phyloP scores from a whole-genome alignment of 176 grass and related monocot species.

The Phoenix dactylifera region DNA sequence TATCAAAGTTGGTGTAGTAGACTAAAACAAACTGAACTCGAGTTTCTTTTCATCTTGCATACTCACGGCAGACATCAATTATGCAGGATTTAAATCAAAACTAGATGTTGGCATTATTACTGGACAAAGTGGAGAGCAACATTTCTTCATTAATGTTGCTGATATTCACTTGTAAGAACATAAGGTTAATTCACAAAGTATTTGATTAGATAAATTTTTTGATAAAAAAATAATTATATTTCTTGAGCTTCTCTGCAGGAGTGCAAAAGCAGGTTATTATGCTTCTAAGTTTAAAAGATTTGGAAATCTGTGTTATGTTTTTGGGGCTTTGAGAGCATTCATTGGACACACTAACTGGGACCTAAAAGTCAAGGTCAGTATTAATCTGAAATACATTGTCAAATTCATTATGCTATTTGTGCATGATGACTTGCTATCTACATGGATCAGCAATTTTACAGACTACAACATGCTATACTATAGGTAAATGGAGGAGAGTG shows the following conservation, averaged over 20 bases:
- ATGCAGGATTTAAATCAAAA: conserved; percentile 72
- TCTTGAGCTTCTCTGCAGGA: conserved; percentile 35
- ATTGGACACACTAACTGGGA: conserved; percentile 62
- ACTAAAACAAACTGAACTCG: too few relatives aligned
- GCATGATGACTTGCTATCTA: conserved; percentile 1
- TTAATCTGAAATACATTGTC: neutral
- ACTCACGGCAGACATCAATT: conserved; percentile 18
- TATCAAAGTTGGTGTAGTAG: too few relatives aligned
- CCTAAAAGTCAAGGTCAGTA: conserved; percentile 71
- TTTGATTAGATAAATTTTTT: neutral
- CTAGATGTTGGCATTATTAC: conserved; percentile 76
- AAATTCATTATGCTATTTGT: conserved; percentile 8
- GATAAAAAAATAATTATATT: neutral
- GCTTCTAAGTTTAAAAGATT: conserved; percentile 86
- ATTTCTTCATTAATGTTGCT: conserved; percentile 95
- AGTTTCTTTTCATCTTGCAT: conserved; percentile 8
- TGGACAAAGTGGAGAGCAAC: conserved; percentile 37
- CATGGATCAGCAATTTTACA: neutral
- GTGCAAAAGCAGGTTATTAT: conserved; percentile 95
- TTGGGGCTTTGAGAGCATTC: conserved; percentile 81
- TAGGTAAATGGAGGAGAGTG: conserved; percentile 80
- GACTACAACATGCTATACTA: conserved; percentile 3
- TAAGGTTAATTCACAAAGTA: neutral
- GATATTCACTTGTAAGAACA: conserved; percentile 83
- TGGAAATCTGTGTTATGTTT: conserved; percentile 88